Conservation (phyloP, 257 asterid genomes). For the Forsythia viridissima region DNA sequence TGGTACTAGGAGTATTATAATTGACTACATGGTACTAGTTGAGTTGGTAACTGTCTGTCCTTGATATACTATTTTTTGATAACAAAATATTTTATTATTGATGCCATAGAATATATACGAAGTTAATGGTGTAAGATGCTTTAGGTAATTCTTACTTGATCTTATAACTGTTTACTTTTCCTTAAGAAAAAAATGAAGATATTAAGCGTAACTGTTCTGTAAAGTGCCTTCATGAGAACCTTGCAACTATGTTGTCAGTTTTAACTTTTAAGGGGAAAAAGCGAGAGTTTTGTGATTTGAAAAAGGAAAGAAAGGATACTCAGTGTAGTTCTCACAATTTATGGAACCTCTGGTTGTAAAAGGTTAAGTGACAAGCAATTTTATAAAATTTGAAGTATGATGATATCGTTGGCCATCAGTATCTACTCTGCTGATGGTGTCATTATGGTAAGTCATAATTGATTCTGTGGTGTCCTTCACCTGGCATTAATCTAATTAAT, state of each 20-base stretch:
- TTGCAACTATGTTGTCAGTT: not conserved
- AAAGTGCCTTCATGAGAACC: not conserved
- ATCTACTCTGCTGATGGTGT: not conserved
- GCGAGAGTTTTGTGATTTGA: not conserved
- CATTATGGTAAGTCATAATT: not conserved
- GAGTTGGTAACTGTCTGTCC: not conserved
- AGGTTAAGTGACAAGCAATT: too few species aligned
- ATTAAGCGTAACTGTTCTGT: not conserved
- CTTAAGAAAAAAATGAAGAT: not conserved
- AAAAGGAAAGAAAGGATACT: not conserved
- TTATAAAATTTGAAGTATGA: not conserved
- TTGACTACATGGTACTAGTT: not conserved
- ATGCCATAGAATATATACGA: not conserved
- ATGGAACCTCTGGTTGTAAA: too few species aligned
- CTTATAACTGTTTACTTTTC: not conserved
- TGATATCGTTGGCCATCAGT: not conserved
- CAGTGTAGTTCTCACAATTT: not conserved
- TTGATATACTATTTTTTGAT: not conserved
- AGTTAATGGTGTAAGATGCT: not conserved
- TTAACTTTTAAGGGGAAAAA: not conserved
- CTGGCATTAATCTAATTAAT: not conserved
- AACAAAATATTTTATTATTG: not conserved
- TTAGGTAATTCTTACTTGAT: not conserved
- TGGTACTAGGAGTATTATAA: not conserved
- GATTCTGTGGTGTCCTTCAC: not conserved